Evolutionary conservation across 495 filamentous ascomycete species (phyloP).

Genomic region (Elaphomyces granulatus): DNA sequence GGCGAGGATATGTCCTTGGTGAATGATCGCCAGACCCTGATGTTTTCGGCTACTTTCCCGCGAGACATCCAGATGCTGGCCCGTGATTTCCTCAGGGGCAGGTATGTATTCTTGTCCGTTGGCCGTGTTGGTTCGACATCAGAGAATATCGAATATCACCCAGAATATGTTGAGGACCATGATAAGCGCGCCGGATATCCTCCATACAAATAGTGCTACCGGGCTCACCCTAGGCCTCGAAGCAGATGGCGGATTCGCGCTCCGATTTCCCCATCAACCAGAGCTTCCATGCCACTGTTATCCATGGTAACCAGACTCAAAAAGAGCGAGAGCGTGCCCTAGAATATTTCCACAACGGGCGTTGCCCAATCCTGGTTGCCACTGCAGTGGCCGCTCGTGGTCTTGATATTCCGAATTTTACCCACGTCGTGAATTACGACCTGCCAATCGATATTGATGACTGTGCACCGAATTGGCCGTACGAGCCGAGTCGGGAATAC

Average conservation of each 20-base stretch:
- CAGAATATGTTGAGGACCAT: constrained; percentile 91
- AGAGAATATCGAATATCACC: constrained; percentile 97
- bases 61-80: constrained; percentile 98
- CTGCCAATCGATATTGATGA: constrained; percentile 97
- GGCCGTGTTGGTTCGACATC: constrained; percentile 99
- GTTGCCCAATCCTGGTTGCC: constrained; percentile 90
- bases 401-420: constrained; percentile 96
- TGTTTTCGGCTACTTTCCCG: constrained; percentile 99
- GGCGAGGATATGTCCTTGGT: constrained; percentile 92
- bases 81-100: constrained; percentile 92
- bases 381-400: constrained; percentile 93
- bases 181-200: constrained; percentile 97
- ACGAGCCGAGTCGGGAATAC: constrained; percentile 99
- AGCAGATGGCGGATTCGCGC: constrained; percentile 96
- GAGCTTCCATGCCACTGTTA: constrained; percentile 97
- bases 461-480: constrained; percentile 99
- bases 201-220: constrained; percentile 74
- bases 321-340: constrained; percentile 96
- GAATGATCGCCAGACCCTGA: constrained; percentile 83
- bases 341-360: constrained; percentile 90
- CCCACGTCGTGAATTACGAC: constrained; percentile 98
- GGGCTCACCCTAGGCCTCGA: constrained; percentile 95
- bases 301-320: constrained; percentile 96
- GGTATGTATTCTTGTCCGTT: constrained; percentile 97
- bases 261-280: constrained; percentile 98